Evolutionary conservation across 2,329 filamentous ascomycete species (phyloP), one percentile per base, ranked within the genome.

Genomic region (Geosmithia morbida): DNA sequence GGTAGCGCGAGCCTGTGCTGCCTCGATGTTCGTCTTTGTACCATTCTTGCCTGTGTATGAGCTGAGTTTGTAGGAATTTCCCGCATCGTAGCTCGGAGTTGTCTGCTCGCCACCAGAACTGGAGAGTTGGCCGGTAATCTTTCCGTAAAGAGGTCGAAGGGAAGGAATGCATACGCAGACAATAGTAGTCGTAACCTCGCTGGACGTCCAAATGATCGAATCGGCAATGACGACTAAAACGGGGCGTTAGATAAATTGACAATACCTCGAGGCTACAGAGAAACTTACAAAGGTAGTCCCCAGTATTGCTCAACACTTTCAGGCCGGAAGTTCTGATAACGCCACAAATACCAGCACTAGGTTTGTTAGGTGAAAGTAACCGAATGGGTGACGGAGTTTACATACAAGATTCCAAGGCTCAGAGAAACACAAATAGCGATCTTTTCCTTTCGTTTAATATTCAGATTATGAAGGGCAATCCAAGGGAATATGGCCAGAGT

Each of bases 71-170:
- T 42, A 42, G 7, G 41, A 18, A 13, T n/a, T 22, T 3, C n/a
- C 18, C 14, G 17, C 20, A 11, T 19, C 20, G 41, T 42, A 22
- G 41, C 17, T 19, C 3, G 41, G 20, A 8, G 7, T 22, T 8
- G 17, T 42, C 41, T 22, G 41, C 41, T 42, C 20, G 18, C 51
- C 48, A 14, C 48, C 51, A 1, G 51, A 52, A 44, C 49, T 52
- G 13, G 51, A 52, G 11, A 51, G 50, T 17, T 48, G 45, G 16
- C 51, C 49, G 2, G 49, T 46, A 14, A 53, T 10, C 39, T 50
- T 52, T 45, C 51, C 50, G 37, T 49, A 51, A 1, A 41, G 43
- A 3, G 45, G 45, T 10, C 30, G 45, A 14, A 46, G 37, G 6
- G 45, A 18, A 6, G 17, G 30, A n/a, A 46, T 20, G 30, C 30